Evolutionary conservation across 108 stramenopile genomes (phyloP).

Genomic region (Skeletonema costatum): DNA sequence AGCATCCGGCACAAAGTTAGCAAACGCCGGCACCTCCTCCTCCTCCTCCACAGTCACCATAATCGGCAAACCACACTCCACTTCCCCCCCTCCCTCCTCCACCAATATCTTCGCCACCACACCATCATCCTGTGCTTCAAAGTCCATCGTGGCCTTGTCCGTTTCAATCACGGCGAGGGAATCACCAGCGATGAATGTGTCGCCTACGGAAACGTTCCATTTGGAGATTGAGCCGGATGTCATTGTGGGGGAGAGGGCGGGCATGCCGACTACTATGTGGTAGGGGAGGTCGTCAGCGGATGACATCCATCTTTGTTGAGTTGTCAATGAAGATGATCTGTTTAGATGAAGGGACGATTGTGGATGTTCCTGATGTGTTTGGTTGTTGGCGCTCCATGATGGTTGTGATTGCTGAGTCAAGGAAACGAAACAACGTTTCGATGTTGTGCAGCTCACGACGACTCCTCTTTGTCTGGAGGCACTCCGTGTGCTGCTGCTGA

Average conservation of each 20-base stretch:
- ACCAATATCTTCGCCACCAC: conserved; percentile 68
- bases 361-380: background rate
- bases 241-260: conserved; percentile 94
- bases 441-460: background rate
- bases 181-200: conserved; percentile 69
- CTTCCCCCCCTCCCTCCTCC: conserved; percentile 57
- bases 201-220: conserved; percentile 71
- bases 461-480: background rate
- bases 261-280: conserved; percentile 81
- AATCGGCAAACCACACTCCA: conserved; percentile 65
- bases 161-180: conserved; percentile 84
- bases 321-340: background rate
- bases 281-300: conserved; percentile 43
- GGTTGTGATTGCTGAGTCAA: conserved; percentile 1
- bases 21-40: conserved; percentile 57
- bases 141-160: conserved; percentile 91
- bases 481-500: background rate
- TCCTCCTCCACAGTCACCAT: conserved; percentile 67
- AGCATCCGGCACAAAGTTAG: conserved; percentile 39
- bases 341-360: background rate
- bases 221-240: conserved; percentile 63
- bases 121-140: conserved; percentile 85
- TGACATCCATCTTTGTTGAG: conserved; percentile 7
- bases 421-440: conserved; percentile 10
- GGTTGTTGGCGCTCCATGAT: background rate